Evolutionary conservation across 2,329 filamentous ascomycete genomes (phyloP), one percentile per base, ranked within the genome.

Genomic region (Zarea fungicola): DNA sequence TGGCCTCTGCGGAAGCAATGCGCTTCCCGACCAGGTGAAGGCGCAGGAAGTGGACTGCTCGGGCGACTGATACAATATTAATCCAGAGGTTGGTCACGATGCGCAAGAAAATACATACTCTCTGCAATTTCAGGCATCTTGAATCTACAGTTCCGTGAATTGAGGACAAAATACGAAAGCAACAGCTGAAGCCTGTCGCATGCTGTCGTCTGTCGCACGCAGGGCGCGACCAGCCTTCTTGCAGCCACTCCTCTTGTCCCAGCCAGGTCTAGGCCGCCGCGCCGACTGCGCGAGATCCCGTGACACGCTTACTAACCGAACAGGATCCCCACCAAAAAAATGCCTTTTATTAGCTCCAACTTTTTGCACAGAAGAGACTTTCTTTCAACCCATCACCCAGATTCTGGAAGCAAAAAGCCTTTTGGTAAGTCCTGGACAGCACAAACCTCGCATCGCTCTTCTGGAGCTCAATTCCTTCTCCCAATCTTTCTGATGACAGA

Each of bases 21-120:
- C 77, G 87, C 70, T 89, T 93, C 49, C 89, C 89, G 23, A 95
- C 85, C n/a, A 95, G 77, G 65, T 89, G 81, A 55, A 86, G 84
- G 52, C 82, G 84, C 32, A 99, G 80, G 64, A 85, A 95, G 64
- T 96, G 87, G 42, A 95, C 89, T 56, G 92, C 81, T 36, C 91
- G 87, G 18, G 89, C 87, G 56, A 96, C 86, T 83, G n/a, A 43
- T 23, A n/a, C 28, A 3, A 13, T n/a, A n/a, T n/a, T n/a, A n/a
- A n/a, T n/a, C n/a, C n/a, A n/a, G n/a, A n/a, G n/a, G n/a, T n/a
- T n/a, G n/a, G n/a, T n/a, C n/a, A n/a, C n/a, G n/a, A n/a, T n/a
- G n/a, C n/a, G n/a, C n/a, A n/a, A n/a, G n/a, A n/a, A n/a, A n/a
- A n/a, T n/a, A 41, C 58, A 43, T 53, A 77, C 78, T 75, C 71